Base-by-base conservation (phyloP, 768 basidiomycete species). In the Chalciporus pseudorubinellus region DNA sequence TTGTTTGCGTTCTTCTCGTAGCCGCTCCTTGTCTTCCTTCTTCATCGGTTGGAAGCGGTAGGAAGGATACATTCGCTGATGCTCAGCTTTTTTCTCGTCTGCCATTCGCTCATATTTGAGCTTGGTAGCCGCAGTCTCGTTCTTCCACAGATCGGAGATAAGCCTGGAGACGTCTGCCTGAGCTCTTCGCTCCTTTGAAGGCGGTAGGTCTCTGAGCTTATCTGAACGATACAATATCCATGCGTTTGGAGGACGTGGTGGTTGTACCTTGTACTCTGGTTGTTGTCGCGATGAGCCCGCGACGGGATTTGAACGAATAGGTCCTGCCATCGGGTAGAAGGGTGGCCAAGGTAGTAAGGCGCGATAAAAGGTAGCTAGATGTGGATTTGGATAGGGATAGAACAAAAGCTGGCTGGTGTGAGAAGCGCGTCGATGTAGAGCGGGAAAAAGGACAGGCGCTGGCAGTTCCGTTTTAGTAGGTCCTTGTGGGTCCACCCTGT, bases 221-320 rank as follows among this genome's bases (percentile, higher is more conserved):
- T 81, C 77, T 3, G 85, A 81, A 38, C 90, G 81, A 67, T 87
- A 92, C 14, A 92, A 56, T 52, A 92, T 92, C 87, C 88, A 92
- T 0, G 89, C 83, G 63, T 92, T 92, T 10, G 84, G 82, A 3
- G 90, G 89, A 0, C 90, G 78, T 10, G 85, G 84, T 5, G 77
- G 74, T 49, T 75, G 68, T 16, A 69, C 53, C 44, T 50, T 57
- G 49, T 50, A 44, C 19, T 31, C 61, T 48, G 34, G 57, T 47
- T 41, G 47, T 12, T 43, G 42, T 22, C 20, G 51, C 43, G 59
- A 44, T 20, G 51, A 22, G 24, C 46, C 43, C 0, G 46, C 18
- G 11, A 44, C 10, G 1, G 44, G 26, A 2, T 43, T 14, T 7
- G 60, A 5, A 12, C 65, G 57, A 36, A n/a, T 18, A 49, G 62